phyloP scores from a whole-genome alignment of 331 rosid genomes.

The Quercus lobata region DNA sequence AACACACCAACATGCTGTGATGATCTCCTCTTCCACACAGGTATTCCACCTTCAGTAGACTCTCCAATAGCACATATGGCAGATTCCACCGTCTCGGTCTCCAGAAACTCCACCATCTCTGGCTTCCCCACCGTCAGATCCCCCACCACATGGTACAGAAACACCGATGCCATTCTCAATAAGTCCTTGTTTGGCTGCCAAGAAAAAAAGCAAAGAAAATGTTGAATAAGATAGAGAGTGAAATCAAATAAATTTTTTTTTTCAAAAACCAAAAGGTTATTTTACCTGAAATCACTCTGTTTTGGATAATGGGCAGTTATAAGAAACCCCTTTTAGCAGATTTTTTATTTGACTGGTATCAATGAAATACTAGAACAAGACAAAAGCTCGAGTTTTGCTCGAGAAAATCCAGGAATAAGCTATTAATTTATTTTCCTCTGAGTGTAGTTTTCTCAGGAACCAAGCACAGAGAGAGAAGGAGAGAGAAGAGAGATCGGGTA shows the following conservation, averaged over 20 bases:
- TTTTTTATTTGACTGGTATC: neutral
- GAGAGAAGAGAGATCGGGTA: neutral
- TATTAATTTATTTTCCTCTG: neutral
- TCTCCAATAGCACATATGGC: slow-evolving; percentile 82
- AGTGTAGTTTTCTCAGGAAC: neutral
- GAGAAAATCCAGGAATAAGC: neutral
- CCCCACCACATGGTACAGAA: slow-evolving; percentile 88
- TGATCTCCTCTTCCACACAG: slow-evolving; percentile 75
- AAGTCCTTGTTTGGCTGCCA: neutral
- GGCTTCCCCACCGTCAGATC: slow-evolving; percentile 99
- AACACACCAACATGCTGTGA: slow-evolving; percentile 32
- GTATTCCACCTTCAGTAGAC: slow-evolving; percentile 77
- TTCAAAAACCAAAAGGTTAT: neutral
- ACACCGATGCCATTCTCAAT: slow-evolving; percentile 82
- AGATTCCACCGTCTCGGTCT: slow-evolving; percentile 73
- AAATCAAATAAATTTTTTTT: neutral
- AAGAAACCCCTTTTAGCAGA: neutral
- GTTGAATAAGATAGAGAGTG: neutral
- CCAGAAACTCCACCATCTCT: slow-evolving; percentile 81
- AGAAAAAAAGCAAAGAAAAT: neutral
- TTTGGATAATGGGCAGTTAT: neutral
- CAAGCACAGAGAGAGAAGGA: neutral
- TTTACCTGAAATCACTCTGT: neutral
- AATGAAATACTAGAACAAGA: neutral
- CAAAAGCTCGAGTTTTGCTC: neutral